These are phyloP conservation scores for Monosporascus sp. DNA, from an alignment of 2,329 filamentous ascomycete genomes.

Conservation along the genomic window DNA sequence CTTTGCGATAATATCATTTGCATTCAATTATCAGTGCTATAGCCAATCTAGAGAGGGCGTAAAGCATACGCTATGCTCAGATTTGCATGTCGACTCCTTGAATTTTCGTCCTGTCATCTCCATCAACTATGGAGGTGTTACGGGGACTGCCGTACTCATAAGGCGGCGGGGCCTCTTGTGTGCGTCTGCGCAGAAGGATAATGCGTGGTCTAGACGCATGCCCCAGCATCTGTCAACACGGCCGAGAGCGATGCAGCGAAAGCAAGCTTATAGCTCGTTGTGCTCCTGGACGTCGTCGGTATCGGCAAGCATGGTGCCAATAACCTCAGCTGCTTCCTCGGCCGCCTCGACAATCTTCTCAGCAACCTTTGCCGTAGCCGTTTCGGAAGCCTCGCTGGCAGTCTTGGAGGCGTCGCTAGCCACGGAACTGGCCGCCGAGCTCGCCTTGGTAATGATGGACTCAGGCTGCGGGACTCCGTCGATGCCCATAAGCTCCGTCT, in stretches of 20 bases:
- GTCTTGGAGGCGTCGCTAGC: constrained; percentile 7
- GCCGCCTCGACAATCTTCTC: constrained; percentile 42
- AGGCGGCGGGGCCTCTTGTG: no score
- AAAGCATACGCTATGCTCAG: no score
- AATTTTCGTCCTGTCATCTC: no score
- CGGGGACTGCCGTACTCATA: no score
- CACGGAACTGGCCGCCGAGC: constrained; percentile 20
- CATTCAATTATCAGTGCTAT: no score
- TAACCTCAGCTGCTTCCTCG: constrained; percentile 45
- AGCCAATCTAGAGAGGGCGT: no score
- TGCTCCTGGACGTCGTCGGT: constrained; percentile 53
- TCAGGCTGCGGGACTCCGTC: constrained; percentile 60
- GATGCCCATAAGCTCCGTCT: constrained; percentile 85
- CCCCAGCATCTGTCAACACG: not conserved
- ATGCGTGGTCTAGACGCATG: no score
- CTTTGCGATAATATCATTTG: no score
- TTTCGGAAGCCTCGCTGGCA: constrained; percentile 22
- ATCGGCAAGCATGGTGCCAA: constrained; percentile 48
- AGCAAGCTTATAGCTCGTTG: constrained; percentile 48
- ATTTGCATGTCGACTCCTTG: no score
- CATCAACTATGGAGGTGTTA: no score
- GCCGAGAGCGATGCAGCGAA: not conserved
- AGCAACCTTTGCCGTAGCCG: constrained; percentile 27
- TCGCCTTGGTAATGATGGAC: constrained; percentile 37
- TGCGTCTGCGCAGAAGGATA: no score